Evolutionary conservation across 1,284 basidiomycete genomes (phyloP).

Genomic region (Sporisorium graminicola): DNA sequence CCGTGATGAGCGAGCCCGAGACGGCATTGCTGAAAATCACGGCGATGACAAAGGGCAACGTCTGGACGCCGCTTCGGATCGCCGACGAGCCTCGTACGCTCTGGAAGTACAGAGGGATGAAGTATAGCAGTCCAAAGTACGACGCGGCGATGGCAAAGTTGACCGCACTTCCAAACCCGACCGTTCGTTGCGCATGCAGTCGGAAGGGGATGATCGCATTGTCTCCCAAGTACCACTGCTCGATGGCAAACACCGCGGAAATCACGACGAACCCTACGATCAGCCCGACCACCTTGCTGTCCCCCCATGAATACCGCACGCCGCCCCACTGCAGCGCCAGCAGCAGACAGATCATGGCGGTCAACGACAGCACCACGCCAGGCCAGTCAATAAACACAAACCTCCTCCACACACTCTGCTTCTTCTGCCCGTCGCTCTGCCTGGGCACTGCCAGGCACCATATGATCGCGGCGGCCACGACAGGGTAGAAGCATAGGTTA

Average conservation of each 20-base stretch:
- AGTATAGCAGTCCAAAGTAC: conserved; percentile 50
- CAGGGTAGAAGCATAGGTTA: conserved; percentile 44
- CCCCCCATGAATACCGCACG: conserved; percentile 60
- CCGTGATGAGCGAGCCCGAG: conserved; percentile 50
- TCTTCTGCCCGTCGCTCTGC: not conserved
- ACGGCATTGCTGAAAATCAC: conserved; percentile 60
- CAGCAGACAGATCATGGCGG: conserved; percentile 64
- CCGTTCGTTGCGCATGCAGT: conserved; percentile 54
- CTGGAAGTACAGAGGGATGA: conserved; percentile 59
- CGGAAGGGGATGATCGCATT: conserved; percentile 65
- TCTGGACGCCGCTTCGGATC: conserved; percentile 63
- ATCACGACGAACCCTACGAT: conserved; percentile 59
- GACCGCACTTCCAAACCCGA: conserved; percentile 52
- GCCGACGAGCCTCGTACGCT: conserved; percentile 49
- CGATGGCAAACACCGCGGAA: conserved; percentile 43
- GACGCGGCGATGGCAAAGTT: conserved; percentile 50
- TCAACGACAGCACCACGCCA: conserved; percentile 61
- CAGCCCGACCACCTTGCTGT: conserved; percentile 58
- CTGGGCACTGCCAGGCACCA: conserved; percentile 41
- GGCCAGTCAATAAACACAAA: conserved; percentile 63
- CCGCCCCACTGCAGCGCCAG: conserved; percentile 62
- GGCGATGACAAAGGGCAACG: conserved; percentile 60
- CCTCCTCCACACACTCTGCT: conserved; percentile 18
- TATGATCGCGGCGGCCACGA: conserved; percentile 50
- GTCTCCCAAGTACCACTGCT: conserved; percentile 62